Conservation (phyloP, 345 rosid species). For the Pseudoturritis turrita region DNA sequence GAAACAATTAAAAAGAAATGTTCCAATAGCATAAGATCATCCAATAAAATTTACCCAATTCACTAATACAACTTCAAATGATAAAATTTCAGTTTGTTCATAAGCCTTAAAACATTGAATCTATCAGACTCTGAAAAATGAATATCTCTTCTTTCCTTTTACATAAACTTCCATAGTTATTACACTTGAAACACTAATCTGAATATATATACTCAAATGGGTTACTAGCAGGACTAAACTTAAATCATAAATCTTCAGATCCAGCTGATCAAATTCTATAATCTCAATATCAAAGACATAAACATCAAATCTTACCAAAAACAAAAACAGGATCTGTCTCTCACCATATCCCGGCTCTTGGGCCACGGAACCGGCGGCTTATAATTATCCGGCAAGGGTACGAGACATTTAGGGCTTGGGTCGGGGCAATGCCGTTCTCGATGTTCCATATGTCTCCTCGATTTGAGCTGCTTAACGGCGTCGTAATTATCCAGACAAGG, state of each 20-base stretch:
- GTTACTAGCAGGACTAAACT: background rate
- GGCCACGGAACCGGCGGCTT: conserved; percentile 79
- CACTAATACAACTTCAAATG: background rate
- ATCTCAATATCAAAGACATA: background rate
- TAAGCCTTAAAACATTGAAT: background rate
- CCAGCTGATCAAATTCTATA: background rate
- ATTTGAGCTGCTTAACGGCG: conserved; percentile 56
- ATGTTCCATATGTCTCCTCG: conserved; percentile 86
- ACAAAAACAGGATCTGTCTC: conserved; percentile 44
- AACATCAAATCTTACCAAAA: conserved; percentile 44
- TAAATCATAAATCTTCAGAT: background rate
- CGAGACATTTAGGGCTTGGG: conserved; percentile 60
- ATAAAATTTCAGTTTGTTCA: background rate
- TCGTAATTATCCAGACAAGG: conserved; percentile 75
- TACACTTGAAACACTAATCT: background rate
- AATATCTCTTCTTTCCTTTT: background rate
- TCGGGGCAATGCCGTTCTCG: conserved; percentile 85
- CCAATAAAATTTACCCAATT: background rate
- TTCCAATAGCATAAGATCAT: background rate
- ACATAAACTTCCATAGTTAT: background rate
- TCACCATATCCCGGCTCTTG: conserved; percentile 98
- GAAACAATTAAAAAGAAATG: background rate
- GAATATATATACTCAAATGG: background rate
- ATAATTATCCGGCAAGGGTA: conserved; percentile 66
- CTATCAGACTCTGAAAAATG: background rate